Evolutionary conservation across 805 yeast species (phyloP), one percentile per base, ranked within the genome.

Genomic region (Wickerhamomyces mucosus): DNA sequence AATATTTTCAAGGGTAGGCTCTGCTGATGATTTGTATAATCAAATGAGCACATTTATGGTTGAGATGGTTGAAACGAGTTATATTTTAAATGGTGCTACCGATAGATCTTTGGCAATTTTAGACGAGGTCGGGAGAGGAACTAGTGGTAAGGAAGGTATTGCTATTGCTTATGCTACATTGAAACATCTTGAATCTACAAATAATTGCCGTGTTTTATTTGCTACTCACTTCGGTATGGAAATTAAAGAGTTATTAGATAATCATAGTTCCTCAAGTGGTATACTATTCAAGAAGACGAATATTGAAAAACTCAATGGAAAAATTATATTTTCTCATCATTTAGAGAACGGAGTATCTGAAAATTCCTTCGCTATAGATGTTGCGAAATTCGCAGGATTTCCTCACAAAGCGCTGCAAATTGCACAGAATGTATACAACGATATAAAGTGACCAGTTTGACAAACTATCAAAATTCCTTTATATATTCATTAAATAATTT

Each of bases 101-200:
- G 58, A 66, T 16, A 76, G 78, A 40, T 85, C 96, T 6, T 65
- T 92, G 32, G 75, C 94, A 25, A 75, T 92, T n/a, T 74, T 92
- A 34, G 99, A 92, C 56, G 99, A 92, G 53, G 74, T 92, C 30
- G 99, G 99, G 5, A 71, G 98, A 48, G 69, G 71, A 13, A 65
- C 71, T 1, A 68, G 76, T 31, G 79, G 96, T 0, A 82, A 84
- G 53, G 99, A 92, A 56, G 99, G 99, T 0, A 86, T 89, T 58
- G 97, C 97, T 0, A 68, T 92, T 22, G 99, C 99, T 0, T 89
- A 94, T 86, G 81, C 96, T 0, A 89, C 92, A 28, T 76, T 89
- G 38, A 89, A 83, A 47, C 78, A 82, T 56, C 70, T 92, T 38
- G 74, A 86, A 7, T 64, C 63, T n/a, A 62, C 75, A 24, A 74